Evolutionary conservation across 2,329 filamentous ascomycete genomes (phyloP).

Genomic region (Tolypocladium tundrense): DNA sequence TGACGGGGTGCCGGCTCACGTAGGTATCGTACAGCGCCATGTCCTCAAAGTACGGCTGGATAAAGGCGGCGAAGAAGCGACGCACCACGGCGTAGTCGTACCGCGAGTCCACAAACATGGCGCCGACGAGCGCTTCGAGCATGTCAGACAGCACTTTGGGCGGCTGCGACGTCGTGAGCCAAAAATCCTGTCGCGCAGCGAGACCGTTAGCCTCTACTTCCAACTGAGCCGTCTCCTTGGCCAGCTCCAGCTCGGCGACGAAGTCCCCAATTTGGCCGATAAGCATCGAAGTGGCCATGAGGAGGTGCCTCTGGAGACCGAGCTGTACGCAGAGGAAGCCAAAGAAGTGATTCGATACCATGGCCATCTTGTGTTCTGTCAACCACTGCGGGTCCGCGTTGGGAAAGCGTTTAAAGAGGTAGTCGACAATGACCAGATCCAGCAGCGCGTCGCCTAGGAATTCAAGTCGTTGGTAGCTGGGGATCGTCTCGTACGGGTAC

Average conservation of each 20-base stretch:
- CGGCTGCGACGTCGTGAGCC: conserved; percentile 51
- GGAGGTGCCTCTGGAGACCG: conserved; percentile 65
- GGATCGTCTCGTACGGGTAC: conserved; percentile 70
- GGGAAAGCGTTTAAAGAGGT: conserved; percentile 68
- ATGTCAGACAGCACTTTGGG: conserved; percentile 77
- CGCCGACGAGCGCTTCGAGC: conserved; percentile 80
- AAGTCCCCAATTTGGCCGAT: conserved; percentile 40
- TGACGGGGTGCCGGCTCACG: conserved; percentile 78
- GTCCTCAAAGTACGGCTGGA: conserved; percentile 71
- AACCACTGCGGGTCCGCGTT: conserved; percentile 87
- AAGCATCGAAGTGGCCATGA: conserved; percentile 33
- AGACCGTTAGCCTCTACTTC: conserved; percentile 20
- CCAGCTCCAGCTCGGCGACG: conserved; percentile 47
- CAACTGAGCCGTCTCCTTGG: conserved; percentile 19
- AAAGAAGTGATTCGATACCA: conserved; percentile 94
- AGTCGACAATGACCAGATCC: conserved; percentile 75
- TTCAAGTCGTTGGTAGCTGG: conserved; percentile 82
- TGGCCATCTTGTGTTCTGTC: conserved; percentile 98
- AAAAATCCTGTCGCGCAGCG: conserved; percentile 47
- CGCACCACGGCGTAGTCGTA: conserved; percentile 69
- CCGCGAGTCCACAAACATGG: conserved; percentile 79
- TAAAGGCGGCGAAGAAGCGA: conserved; percentile 63
- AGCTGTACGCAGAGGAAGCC: conserved; percentile 71
- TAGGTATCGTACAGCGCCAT: conserved; percentile 83
- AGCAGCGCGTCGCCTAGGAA: conserved; percentile 85